Conservation (phyloP, 768 basidiomycete genomes). For the Trametes meyenii region DNA sequence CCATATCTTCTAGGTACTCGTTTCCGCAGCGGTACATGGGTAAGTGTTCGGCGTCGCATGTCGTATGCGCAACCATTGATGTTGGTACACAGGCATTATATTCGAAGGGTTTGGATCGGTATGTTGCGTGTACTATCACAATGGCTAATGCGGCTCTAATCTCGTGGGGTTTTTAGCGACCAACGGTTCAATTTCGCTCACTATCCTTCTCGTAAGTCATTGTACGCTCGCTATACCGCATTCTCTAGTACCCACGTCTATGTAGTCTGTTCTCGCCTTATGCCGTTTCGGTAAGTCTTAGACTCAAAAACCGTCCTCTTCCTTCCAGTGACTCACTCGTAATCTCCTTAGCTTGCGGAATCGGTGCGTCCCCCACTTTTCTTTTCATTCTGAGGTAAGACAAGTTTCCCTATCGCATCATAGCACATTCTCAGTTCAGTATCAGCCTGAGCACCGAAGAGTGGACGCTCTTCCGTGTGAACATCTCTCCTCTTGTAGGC, state of each 20-base stretch:
- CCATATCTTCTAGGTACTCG: not conserved
- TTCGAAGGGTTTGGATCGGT: constrained; percentile 11
- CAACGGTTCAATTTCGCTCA: constrained; percentile 4
- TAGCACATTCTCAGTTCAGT: not conserved
- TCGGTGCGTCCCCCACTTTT: not conserved
- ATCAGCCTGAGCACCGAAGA: constrained; percentile 1
- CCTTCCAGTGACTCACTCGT: not conserved
- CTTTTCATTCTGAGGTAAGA: constrained; percentile 6
- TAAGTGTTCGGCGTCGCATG: not conserved
- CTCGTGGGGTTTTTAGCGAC: not conserved
- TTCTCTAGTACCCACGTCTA: too few relatives aligned
- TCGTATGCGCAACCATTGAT: not conserved
- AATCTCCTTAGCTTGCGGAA: not conserved
- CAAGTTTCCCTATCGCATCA: not conserved
- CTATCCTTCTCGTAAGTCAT: not conserved
- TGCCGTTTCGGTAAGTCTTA: constrained; percentile 8
- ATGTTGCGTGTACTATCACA: not conserved
- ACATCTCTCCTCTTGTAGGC: constrained; percentile 9
- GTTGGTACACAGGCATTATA: not conserved
- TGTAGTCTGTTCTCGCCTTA: constrained; percentile 1
- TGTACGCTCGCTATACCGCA: not conserved
- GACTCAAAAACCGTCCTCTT: not conserved
- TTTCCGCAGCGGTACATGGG: constrained; percentile 9
- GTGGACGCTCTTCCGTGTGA: constrained; percentile 6
- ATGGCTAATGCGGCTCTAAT: too few relatives aligned